phyloP scores from a whole-genome alignment of 2,329 filamentous ascomycete genomes.

The Phialophora tarda region DNA sequence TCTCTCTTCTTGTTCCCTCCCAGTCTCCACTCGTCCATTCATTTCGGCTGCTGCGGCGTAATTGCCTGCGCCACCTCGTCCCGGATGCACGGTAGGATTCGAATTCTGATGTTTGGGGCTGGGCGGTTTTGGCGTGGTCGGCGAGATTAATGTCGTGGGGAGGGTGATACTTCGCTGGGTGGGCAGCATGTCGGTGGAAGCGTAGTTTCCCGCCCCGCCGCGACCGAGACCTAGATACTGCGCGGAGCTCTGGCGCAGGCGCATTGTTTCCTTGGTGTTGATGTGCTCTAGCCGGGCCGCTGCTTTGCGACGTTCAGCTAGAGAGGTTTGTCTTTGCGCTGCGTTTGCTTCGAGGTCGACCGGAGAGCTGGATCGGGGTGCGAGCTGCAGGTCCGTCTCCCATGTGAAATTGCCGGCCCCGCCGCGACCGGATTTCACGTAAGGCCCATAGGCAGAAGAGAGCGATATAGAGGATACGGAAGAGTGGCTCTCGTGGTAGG shows the following conservation, averaged over 20 bases:
- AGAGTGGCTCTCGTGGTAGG: slow-evolving; percentile 20
- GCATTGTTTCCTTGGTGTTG: slow-evolving; percentile 32
- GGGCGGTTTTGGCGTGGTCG: not conserved
- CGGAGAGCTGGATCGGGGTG: slow-evolving; percentile 17
- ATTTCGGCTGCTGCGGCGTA: slow-evolving; percentile 44
- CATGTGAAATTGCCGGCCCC: slow-evolving; percentile 68
- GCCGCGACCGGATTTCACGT: slow-evolving; percentile 63
- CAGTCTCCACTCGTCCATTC: slow-evolving; percentile 24
- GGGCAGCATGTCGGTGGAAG: slow-evolving; percentile 22
- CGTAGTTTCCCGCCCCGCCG: slow-evolving; percentile 37
- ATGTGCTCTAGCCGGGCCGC: slow-evolving; percentile 35
- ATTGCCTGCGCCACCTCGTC: slow-evolving; percentile 69
- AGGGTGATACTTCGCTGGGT: slow-evolving; percentile 29
- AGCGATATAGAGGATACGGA: slow-evolving; percentile 31
- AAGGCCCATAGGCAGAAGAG: slow-evolving; percentile 44
- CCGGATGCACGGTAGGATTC: slow-evolving; percentile 43
- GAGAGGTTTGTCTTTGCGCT: slow-evolving; percentile 31
- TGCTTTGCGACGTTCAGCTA: slow-evolving; percentile 36
- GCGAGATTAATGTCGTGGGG: slow-evolving; percentile 20
- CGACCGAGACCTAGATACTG: slow-evolving; percentile 34
- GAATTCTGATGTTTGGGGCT: slow-evolving; percentile 16
- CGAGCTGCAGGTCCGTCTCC: slow-evolving; percentile 46
- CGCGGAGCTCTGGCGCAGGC: slow-evolving; percentile 28
- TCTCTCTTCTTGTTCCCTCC: slow-evolving; percentile 30
- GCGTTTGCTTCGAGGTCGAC: slow-evolving; percentile 54